These are phyloP conservation scores for Pichia inconspicua DNA, from an alignment of 1,139 yeast species.

Conservation along the genomic window DNA sequence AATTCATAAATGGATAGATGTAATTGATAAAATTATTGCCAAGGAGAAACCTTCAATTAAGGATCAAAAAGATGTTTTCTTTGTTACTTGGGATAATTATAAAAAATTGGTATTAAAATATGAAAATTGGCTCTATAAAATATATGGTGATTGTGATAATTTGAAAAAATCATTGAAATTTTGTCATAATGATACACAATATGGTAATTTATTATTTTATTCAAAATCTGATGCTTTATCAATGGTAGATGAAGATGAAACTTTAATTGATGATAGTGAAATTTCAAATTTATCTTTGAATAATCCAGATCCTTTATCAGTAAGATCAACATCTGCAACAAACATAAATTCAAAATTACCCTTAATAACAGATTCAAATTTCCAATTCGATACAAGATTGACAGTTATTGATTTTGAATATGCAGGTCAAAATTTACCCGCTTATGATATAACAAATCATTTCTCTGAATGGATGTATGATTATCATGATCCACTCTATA, in stretches of 20 bases:
- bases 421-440: slow-evolving; percentile 88
- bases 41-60: slow-evolving; percentile 27
- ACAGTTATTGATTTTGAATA: slow-evolving; percentile 96
- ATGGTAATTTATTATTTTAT: slow-evolving; percentile 71
- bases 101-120: slow-evolving; percentile 42
- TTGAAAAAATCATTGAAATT: slow-evolving; percentile 53
- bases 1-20: slow-evolving; percentile 62
- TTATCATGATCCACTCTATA: slow-evolving; percentile 59
- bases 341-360: slow-evolving; percentile 18
- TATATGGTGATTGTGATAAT: slow-evolving; percentile 38
- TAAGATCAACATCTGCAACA: slow-evolving; percentile 6
- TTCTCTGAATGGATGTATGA: slow-evolving; percentile 94
- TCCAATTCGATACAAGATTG: slow-evolving; percentile 51
- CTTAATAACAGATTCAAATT: slow-evolving; percentile 23
- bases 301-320: slow-evolving; percentile 2
- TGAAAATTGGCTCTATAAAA: slow-evolving; percentile 52
- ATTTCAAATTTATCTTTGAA: slow-evolving; percentile 16
- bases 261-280: slow-evolving; percentile 16
- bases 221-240: slow-evolving; percentile 22
- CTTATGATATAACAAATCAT: slow-evolving; percentile 86
- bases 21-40: slow-evolving; percentile 40
- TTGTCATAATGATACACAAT: slow-evolving; percentile 94
- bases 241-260: slow-evolving; percentile 24
- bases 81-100: slow-evolving; percentile 44
- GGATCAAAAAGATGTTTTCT: slow-evolving; percentile 39